Base-by-base conservation (phyloP, 306 rosid species). In the Pyrus betulifolia region DNA sequence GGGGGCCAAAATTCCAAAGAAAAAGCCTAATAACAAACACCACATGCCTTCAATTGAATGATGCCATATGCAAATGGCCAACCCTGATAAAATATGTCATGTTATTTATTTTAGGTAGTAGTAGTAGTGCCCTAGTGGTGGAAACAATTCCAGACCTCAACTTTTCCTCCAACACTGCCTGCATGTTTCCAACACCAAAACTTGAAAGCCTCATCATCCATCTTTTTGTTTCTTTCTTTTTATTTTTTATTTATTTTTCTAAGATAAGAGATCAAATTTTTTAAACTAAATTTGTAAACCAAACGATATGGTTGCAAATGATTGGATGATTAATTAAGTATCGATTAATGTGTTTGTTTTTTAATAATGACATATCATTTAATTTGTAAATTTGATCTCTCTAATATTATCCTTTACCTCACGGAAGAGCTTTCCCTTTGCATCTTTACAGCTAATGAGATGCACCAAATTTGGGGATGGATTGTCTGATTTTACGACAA, bases 391-490 rank as follows among this genome's bases (percentile, higher is more conserved):
- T 38, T 38, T 38, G 0, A 0, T 38, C 0, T 38, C 4, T 7
- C 9, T 38, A 38, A 38, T 38, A 38, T 38, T 38, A 38, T 38
- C 2, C 0, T 6, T 38, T 38, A 7, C 42, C 2, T 38, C 9
- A 38, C 0, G 2, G 74, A 27, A 54, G 69, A 66, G 33, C 19
- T 52, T 55, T 13, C 57, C 27, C 38, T 25, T 31, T 71, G 78
- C 78, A 23, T 66, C 83, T 83, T 83, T 79, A 75, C 83, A 79
- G 78, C 74, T 66, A 74, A 68, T 57, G 59, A 65, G 42, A 78
- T 62, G 15, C 15, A 70, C n/a, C 23, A 30, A 79, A 83, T 67
- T 18, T 58, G 61, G 52, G 66, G 42, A 28, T 22, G 57, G 79
- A 83, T 71, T 72, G 60, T 52, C 59, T 45, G 38, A 40, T 35